Evolutionary conservation across 225 moss, liverwort and hornwort genomes (phyloP).

Genomic region (Antitrichia curtipendula): DNA sequence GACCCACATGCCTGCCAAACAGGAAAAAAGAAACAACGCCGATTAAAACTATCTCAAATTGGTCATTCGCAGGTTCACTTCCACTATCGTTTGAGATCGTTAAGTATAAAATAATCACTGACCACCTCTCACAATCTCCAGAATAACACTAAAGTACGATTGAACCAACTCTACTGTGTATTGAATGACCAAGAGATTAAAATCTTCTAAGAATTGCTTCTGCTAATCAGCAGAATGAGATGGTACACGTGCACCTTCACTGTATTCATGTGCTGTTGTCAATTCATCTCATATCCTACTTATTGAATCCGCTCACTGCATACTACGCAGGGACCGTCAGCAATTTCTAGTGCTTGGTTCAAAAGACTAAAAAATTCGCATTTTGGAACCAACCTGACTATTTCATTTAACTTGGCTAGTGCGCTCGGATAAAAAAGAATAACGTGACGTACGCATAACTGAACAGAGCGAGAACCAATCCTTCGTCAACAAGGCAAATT

Average conservation of each 20-base stretch:
- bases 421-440: not conserved
- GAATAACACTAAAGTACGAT: not conserved
- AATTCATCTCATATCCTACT: not conserved
- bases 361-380: not conserved
- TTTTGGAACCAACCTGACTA: not conserved
- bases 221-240: not conserved
- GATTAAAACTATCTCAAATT: not conserved
- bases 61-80: not conserved
- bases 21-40: not conserved
- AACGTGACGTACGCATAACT: not conserved
- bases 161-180: not conserved
- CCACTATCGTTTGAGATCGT: not conserved
- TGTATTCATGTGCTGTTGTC: not conserved
- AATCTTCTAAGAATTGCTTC: not conserved
- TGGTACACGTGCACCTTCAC: not conserved
- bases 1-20: conserved; percentile 13
- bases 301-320: not conserved
- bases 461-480: not conserved
- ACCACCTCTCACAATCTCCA: not conserved
- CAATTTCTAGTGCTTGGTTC: not conserved
- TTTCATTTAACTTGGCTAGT: not conserved
- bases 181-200: not conserved
- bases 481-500: not conserved
- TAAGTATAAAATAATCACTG: not conserved
- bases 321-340: not conserved